phyloP scores from a whole-genome alignment of 1,284 basidiomycete genomes.

The Ustilago lituana region DNA sequence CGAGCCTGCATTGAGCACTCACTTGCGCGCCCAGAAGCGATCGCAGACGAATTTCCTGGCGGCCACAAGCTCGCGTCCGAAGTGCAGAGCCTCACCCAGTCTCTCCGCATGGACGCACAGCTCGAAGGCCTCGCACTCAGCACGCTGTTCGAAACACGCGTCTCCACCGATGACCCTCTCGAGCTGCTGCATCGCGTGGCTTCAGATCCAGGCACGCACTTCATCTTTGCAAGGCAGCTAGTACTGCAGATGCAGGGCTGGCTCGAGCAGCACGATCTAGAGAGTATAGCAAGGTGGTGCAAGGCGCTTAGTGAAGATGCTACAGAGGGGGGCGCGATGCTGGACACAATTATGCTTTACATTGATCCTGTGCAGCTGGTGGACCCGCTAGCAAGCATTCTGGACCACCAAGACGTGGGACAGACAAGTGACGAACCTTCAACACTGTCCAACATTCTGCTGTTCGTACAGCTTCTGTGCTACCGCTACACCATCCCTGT shows the following conservation, averaged over 20 bases:
- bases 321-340: constrained; percentile 6
- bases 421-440: constrained; percentile 53
- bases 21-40: constrained; percentile 40
- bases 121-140: constrained; percentile 34
- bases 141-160: constrained; percentile 32
- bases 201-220: constrained; percentile 44
- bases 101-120: constrained; percentile 44
- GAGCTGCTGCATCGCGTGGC: constrained; percentile 41
- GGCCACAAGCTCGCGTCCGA: constrained; percentile 46
- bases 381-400: constrained; percentile 26
- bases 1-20: constrained; percentile 45
- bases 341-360: constrained; percentile 50
- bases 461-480: constrained; percentile 46
- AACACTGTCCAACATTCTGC: constrained; percentile 38
- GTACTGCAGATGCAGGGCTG: constrained; percentile 26
- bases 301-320: constrained; percentile 31
- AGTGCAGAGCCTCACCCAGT: constrained; percentile 41
- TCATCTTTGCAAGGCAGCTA: constrained; percentile 38
- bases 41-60: constrained; percentile 44
- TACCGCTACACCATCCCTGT: constrained; percentile 23
- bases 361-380: constrained; percentile 37
- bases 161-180: constrained; percentile 30
- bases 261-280: constrained; percentile 48
- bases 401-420: constrained; percentile 42
- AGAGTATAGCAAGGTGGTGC: constrained; percentile 44